Percentiles rank a stretch among this genome's conserved stretches.
phyloP scores from a whole-genome alignment of 2,329 filamentous ascomycete species.

The Ceratocystis ficicola region DNA sequence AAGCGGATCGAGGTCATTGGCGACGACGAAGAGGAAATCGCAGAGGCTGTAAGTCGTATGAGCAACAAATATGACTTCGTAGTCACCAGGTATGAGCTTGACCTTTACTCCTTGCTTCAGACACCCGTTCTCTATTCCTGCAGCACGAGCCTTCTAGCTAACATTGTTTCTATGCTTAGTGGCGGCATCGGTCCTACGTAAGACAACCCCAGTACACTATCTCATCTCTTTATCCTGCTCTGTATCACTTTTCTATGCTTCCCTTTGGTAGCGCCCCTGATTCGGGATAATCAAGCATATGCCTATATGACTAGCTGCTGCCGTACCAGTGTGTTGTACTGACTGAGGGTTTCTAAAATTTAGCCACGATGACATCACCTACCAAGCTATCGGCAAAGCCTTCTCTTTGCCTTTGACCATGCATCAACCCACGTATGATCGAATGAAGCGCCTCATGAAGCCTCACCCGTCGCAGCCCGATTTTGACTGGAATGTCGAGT shows the following conservation, averaged over 20 bases:
- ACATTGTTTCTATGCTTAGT: slow-evolving; percentile 31
- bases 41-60: slow-evolving; percentile 79
- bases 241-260: slow-evolving; percentile 1
- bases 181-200: slow-evolving; percentile 93
- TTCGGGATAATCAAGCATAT: slow-evolving; percentile 4
- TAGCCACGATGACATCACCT: slow-evolving; percentile 96
- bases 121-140: background rate
- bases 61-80: slow-evolving; percentile 85
- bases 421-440: slow-evolving; percentile 62
- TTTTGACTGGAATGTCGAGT: slow-evolving; percentile 77
- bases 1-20: slow-evolving; percentile 87
- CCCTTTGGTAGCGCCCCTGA: background rate
- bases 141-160: background rate
- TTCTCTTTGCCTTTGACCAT: slow-evolving; percentile 66
- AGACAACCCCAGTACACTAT: slow-evolving; percentile 29
- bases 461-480: slow-evolving; percentile 58
- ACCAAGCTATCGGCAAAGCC: slow-evolving; percentile 82
- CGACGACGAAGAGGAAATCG: slow-evolving; percentile 81
- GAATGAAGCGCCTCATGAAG: slow-evolving; percentile 73
- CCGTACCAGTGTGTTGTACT: background rate
- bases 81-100: slow-evolving; percentile 53
- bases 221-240: background rate
- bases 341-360: background rate
- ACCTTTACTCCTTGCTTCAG: background rate
- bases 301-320: background rate